Evolutionary conservation across 208 protist genomes (phyloP), one percentile per base, ranked within the genome.

Genomic region (Zelonia costaricensis): DNA sequence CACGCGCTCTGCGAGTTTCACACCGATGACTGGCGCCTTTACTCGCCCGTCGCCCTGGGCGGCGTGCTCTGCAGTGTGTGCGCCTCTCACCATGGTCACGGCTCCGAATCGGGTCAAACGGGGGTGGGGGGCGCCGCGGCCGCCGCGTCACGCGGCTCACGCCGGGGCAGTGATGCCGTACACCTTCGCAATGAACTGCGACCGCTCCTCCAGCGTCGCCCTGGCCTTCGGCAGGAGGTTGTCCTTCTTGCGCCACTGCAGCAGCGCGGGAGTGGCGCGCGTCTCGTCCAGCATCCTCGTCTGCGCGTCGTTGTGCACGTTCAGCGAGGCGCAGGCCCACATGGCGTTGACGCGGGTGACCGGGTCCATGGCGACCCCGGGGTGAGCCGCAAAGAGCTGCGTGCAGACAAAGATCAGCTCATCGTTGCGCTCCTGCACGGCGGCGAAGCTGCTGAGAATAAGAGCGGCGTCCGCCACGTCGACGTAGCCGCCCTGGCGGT

Each of bases 351-450:
- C 73, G 38, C 80, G 67, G 15, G 78, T 72, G 0, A 60, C 55
- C 6, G 77, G 53, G 15, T 74, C 53, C 58, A 92, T 72, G 36
- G 82, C 76, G 4, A 22, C 64, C 15, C 48, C 74, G 0, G 71
- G 40, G 69, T 88, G 71, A 5, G 74, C 72, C 0, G 76, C 69
- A 25, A 93, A 76, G 20, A 94, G 23, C 57, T 88, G 76, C 15
- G 72, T 84, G 62, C 84, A 91, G 1, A 80, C 57, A 48, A 89
- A 84, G 18, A 90, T 80, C 35, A 96, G 82, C 69, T 93, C 87
- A 54, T 96, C 91, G 45, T 88, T 83, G 48, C 73, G 75, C 67
- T 96, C 86, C 71, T 92, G 91, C 27, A 96, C 86, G 22, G 87
- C 85, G 18, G 91, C 91, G 49, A 96, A 96, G 77, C 85, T 91